Evolutionary conservation across 2,329 filamentous ascomycete species (phyloP).

Genomic region (Penicillium digitatum): DNA sequence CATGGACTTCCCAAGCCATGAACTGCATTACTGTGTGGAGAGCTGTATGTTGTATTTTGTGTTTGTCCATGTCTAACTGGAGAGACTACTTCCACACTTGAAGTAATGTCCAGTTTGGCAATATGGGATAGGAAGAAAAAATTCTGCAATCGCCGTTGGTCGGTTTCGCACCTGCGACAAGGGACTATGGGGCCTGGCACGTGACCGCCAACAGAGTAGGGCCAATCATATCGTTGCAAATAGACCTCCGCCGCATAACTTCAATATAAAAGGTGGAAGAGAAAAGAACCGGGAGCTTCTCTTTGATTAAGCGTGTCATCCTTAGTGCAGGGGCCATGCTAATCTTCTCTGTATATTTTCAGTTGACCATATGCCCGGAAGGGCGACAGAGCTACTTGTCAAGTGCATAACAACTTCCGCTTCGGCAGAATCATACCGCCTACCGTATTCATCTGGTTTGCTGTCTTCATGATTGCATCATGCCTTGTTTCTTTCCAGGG

Average conservation of each 20-base stretch:
- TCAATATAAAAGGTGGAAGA: background rate
- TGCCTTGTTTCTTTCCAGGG: background rate
- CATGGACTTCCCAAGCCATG: background rate
- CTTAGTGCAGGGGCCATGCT: slow-evolving; percentile 86
- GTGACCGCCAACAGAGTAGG: background rate
- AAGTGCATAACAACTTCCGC: background rate
- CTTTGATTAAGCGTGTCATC: slow-evolving; percentile 88
- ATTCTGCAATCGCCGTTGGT: background rate
- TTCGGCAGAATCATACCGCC: background rate
- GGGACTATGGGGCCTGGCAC: background rate
- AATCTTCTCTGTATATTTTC: slow-evolving; percentile 72
- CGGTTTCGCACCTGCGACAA: background rate
- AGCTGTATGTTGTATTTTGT: background rate
- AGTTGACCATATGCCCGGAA: slow-evolving; percentile 59
- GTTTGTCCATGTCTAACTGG: background rate
- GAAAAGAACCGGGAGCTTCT: slow-evolving; percentile 58
- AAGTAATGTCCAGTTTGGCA: background rate
- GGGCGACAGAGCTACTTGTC: slow-evolving; percentile 21
- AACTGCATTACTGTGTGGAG: background rate
- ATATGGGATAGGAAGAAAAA: background rate
- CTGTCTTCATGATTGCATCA: background rate
- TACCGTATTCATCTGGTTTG: background rate
- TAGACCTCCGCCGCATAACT: background rate
- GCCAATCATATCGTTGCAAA: background rate
- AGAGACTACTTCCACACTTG: background rate